Evolutionary conservation across 2,329 filamentous ascomycete species (phyloP), one percentile per base, ranked within the genome.

Genomic region (Emydomyces testavorans): DNA sequence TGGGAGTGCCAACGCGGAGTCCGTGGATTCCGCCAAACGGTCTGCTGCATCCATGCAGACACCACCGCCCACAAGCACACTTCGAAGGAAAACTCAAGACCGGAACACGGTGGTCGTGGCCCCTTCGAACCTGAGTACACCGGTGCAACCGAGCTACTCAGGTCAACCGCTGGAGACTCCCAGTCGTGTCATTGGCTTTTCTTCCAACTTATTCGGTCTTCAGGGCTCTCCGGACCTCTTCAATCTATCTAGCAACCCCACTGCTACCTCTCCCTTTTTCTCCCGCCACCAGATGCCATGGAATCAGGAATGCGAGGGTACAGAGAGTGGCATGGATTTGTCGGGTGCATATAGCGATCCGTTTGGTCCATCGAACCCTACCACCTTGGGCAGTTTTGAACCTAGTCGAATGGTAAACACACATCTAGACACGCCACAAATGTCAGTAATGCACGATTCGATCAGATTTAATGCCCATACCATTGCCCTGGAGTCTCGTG

Each of bases 191-290:
- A 58, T 71, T 49, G 66, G 67, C 5, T 60, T 62, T 6, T 72
- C 70, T 2, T 69, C 71, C 8, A 60, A 65, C 53, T 67, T 77
- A 20, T 76, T 75, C 56, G 71, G 69, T 49, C 60, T 79, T 23
- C 76, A 77, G 46, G 76, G 76, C 52, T 78, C 77, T 2, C 76
- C 76, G 4, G 74, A 78, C 50, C 64, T 77, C 50, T 74, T 78
- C 20, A 38, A 15, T 6, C 8, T 47, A 4, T 32, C 45, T 1
- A 15, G 24, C 3, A 38, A 46, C 6, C 16, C 24, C 1, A 70
- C 75, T 7, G 69, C 72, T 42, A 72, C 74, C 7, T 76, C 75
- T n/a, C 76, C 77, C 21, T 69, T 73, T 41, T 72, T 75, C 52
- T 72, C 76, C 26, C 76, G 79, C 45, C 66, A 73, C 32, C 67